phyloP scores from a whole-genome alignment of 108 stramenopile genomes.

The Fragilariopsis cylindrus region DNA sequence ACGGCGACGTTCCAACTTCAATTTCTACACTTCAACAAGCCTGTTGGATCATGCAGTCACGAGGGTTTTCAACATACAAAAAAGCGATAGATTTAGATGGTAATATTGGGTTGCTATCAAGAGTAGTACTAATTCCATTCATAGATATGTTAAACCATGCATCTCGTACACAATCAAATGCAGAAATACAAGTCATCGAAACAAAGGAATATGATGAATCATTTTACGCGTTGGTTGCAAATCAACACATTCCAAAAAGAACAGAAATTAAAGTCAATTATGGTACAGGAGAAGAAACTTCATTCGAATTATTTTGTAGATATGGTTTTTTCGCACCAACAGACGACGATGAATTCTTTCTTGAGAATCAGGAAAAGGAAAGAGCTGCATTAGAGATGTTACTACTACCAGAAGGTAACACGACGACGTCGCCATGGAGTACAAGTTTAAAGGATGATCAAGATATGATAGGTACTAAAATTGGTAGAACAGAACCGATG shows the following conservation, averaged over 20 bases:
- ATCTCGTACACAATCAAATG: constrained; percentile 9
- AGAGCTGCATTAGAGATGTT: not conserved
- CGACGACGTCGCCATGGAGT: constrained; percentile 9
- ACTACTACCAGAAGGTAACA: not conserved
- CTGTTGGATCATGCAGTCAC: constrained; percentile 31
- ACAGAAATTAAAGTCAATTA: constrained; percentile 33
- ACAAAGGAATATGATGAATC: constrained; percentile 37
- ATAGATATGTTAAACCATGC: constrained; percentile 45
- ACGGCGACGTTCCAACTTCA: not conserved
- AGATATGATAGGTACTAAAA: not conserved
- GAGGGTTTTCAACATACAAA: constrained; percentile 36
- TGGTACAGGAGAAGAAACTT: constrained; percentile 38
- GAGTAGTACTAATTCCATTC: constrained; percentile 30
- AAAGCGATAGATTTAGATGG: constrained; percentile 13
- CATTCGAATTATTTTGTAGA: constrained; percentile 32
- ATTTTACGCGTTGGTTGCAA: constrained; percentile 40
- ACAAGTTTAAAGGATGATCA: constrained; percentile 6
- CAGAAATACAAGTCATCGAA: constrained; percentile 35
- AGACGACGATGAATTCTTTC: not conserved
- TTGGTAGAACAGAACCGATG: not conserved
- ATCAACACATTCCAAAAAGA: constrained; percentile 25
- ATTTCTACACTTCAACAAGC: constrained; percentile 19
- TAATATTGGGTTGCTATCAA: constrained; percentile 15
- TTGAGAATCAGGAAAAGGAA: not conserved
- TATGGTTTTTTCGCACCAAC: constrained; percentile 38